Conservation (phyloP, 2,329 filamentous ascomycete genomes). For the Teratosphaeria gauchensis region DNA sequence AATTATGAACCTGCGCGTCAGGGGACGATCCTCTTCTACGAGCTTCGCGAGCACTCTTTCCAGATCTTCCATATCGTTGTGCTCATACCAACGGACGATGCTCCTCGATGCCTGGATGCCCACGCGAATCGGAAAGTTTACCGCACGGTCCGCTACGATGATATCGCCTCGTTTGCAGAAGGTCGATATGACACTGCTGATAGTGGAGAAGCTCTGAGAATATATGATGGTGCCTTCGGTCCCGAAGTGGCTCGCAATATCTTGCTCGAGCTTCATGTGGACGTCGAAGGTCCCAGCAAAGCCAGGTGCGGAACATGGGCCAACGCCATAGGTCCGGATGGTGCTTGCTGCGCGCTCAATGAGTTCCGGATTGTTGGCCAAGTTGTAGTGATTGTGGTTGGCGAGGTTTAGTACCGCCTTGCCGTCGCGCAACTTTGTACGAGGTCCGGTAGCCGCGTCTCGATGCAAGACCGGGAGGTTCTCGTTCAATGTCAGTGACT, state of each 20-base stretch:
- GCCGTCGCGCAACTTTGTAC: slow-evolving; percentile 58
- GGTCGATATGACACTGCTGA: slow-evolving; percentile 87
- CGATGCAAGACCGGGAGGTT: slow-evolving; percentile 81
- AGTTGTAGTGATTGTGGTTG: slow-evolving; percentile 96
- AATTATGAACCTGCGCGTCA: slow-evolving; percentile 90
- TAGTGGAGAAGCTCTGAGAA: slow-evolving; percentile 90
- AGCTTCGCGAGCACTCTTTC: slow-evolving; percentile 77
- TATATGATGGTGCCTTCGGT: slow-evolving; percentile 88
- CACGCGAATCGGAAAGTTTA: slow-evolving; percentile 90
- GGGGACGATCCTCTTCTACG: slow-evolving; percentile 74
- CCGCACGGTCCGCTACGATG: slow-evolving; percentile 86
- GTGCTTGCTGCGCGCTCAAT: slow-evolving; percentile 94
- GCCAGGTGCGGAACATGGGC: slow-evolving; percentile 88
- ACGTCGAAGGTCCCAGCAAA: slow-evolving; percentile 99
- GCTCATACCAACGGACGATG: slow-evolving; percentile 86
- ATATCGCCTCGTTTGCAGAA: slow-evolving; percentile 97
- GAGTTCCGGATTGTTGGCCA: slow-evolving; percentile 81
- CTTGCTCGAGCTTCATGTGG: slow-evolving; percentile 90
- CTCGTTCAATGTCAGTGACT: slow-evolving; percentile 68
- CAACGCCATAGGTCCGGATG: slow-evolving; percentile 89
- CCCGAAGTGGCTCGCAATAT: slow-evolving; percentile 83
- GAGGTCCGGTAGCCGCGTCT: slow-evolving; percentile 81
- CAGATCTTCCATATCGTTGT: slow-evolving; percentile 91
- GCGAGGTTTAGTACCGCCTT: slow-evolving; percentile 88
- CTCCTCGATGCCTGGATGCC: slow-evolving; percentile 88